Percentiles rank a stretch among this genome's conserved stretches.
Conservation (phyloP, 768 basidiomycete species). For the Tricholoma furcatifolium region DNA sequence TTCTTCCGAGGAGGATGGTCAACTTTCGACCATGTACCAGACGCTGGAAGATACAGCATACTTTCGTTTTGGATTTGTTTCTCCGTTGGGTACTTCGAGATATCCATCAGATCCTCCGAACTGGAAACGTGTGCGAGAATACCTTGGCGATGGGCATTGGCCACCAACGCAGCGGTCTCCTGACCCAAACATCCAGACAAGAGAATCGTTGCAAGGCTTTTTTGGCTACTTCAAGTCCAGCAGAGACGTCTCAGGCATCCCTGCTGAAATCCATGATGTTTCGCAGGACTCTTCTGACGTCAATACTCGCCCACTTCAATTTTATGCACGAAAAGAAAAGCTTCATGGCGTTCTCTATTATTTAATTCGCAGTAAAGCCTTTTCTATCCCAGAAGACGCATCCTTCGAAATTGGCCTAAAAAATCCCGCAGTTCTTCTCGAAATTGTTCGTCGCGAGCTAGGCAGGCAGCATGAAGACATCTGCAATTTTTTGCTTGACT, state of each 20-base stretch:
- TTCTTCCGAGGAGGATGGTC: background rate
- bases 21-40: background rate
- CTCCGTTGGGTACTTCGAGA: background rate
- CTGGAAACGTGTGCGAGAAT: background rate
- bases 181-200: background rate
- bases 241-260: background rate
- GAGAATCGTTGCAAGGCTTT: background rate
- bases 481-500: constrained; percentile 1
- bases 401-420: constrained; percentile 9
- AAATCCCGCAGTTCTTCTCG: constrained; percentile 7
- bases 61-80: background rate
- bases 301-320: background rate
- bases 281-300: background rate
- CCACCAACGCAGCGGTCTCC: background rate
- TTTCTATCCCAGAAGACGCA: background rate
- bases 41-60: background rate
- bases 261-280: constrained; percentile 8
- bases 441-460: constrained; percentile 4
- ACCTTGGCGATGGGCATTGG: constrained; percentile 5
- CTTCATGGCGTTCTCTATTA: background rate
- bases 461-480: background rate
- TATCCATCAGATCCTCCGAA: background rate
- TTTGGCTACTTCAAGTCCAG: constrained; percentile 6
- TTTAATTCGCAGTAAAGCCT: background rate
- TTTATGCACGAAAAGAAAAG: background rate